Base-by-base conservation (phyloP, 2,329 filamentous ascomycete species). In the Xylaria sp. region DNA sequence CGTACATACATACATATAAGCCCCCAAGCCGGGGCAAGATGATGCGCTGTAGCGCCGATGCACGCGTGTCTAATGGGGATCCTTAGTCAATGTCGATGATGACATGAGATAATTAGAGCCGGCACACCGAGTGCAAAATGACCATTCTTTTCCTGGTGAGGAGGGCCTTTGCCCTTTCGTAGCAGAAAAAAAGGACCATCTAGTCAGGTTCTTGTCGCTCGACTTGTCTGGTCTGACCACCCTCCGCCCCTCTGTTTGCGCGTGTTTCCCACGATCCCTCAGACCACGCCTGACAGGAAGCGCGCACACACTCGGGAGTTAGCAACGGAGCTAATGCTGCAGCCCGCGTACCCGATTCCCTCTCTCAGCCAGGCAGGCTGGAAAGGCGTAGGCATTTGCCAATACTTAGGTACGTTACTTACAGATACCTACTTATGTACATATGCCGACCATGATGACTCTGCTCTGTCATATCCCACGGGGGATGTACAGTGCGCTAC, bases 171-270 rank as follows among this genome's bases (percentile, higher is more conserved):
- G 11, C 14, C 11, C 6, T 8, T 36, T 7, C 34, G 7, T 36
- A 42, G 39, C 39, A 8, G 14, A 42, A 42, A 53, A 53, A 30
- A 30, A n/a, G 24, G 17, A 55, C 19, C 53, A 9, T 39, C 21
- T 56, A 36, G 36, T 58, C 62, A 58, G 12, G 48, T 54, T 47
- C 4, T 14, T n/a, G 9, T 64, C 39, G 55, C 55, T 64, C 27
- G 27, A 24, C 48, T 19, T 27, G 24, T 27, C 24, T 27, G 24
- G 53, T 68, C 68, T 68, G 68, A 68, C 68, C 68, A 68, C 65
- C 64, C 32, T 54, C 61, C 17, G 19, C 17, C 48, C 12, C 48
- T 51, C 7, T 27, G n/a, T 11, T 17, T 12, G 30, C 48, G 47
- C 21, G 50, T 39, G 30, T 57, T 53, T 59, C 27, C 48, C 56